Evolutionary conservation across 129 eudicot species (phyloP), one percentile per base, ranked within the genome.

Genomic region (Sambucus nigra): DNA sequence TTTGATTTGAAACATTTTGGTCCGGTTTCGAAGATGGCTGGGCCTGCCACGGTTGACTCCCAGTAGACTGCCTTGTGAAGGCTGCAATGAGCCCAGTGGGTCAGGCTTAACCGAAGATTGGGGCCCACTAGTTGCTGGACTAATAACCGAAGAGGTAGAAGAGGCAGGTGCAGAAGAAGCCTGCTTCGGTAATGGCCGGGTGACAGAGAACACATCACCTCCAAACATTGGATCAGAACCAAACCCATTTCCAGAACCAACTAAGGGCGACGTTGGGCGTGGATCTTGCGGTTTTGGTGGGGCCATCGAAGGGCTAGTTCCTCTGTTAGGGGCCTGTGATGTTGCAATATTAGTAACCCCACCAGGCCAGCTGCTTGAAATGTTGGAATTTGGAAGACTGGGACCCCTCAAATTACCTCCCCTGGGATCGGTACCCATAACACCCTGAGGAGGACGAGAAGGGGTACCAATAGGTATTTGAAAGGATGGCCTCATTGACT

Each of bases 181-280:
- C 28, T 73, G 80, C 41, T 63, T 75, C 5, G 76, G 57, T 67
- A 56, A 54, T 23, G 81, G 49, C 55, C 68, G 84, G 55, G 68
- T 67, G 67, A 77, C 89, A 74, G 98, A 86, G 65, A 85, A 81
- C 58, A 69, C 17, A 21, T 76, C 97, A 51, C 86, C 82, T 47
- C 84, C 97, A 84, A 80, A 80, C 70, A 63, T 64, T 52, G 80
- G 31, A 54, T 75, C 71, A 4, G 88, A 78, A 55, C 70, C 50
- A 57, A 57, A 60, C 41, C 82, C 73, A 64, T 70, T 74, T 60
- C 84, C 88, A 48, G 81, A 61, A 54, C 70, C 68, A 61, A 31
- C 57, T 20, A 57, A 47, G 21, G 76, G 73, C 24, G 76, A 26
- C 10, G 84, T 47, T 39, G 75, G 61, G 61, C 63, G 54, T 26